Evolutionary conservation across 345 rosid species (phyloP), one percentile per base, ranked within the genome.

Genomic region (Chamaenerion angustifolium): DNA sequence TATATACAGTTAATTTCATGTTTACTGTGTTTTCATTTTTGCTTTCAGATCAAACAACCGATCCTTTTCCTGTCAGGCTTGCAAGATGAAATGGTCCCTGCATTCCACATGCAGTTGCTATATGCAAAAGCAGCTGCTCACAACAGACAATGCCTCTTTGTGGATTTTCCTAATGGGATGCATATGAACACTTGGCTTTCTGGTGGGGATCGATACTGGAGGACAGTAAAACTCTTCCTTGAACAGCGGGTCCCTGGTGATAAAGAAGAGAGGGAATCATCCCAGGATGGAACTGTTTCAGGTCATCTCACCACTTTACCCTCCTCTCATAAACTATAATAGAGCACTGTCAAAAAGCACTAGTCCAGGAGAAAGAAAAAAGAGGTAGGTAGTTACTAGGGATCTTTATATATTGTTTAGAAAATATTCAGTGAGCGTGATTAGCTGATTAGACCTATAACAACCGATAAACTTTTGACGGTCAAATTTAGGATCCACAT

Each of bases 11-110:
- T 31, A 7, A 31, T 21, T 21, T 21, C 25, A 21, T 21, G 25
- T 21, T 21, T 21, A 4, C 61, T 53, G 51, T 45, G 37, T 48
- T 49, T 10, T n/a, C 14, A n/a, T 52, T 46, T 23, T 40, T 41
- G 19, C 7, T 42, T 43, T 62, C 90, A 92, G 98, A 67, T 93
- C 56, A 77, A 82, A 71, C 90, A 76, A 62, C 99, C 99, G 12
- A 70, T 88, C 46, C 94, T 93, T 59, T 88, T 93, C 66, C 86
- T 93, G 47, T 88, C 99, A 48, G 99, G 99, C 10, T 73, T 82
- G 70, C 86, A 77, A 88, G 99, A 93, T 69, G 96, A 88, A 80
- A 82, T 93, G 96, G 96, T 93, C 49, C 96, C 99, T 45, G 76
- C 99, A 59, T 63, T 71, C 25, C 99, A 93, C 64, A 85, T 88